Percentiles rank a stretch among this genome's conserved stretches.
Evolutionary conservation across 805 yeast genomes (phyloP).

Genomic region (Kuraishia ogatae): DNA sequence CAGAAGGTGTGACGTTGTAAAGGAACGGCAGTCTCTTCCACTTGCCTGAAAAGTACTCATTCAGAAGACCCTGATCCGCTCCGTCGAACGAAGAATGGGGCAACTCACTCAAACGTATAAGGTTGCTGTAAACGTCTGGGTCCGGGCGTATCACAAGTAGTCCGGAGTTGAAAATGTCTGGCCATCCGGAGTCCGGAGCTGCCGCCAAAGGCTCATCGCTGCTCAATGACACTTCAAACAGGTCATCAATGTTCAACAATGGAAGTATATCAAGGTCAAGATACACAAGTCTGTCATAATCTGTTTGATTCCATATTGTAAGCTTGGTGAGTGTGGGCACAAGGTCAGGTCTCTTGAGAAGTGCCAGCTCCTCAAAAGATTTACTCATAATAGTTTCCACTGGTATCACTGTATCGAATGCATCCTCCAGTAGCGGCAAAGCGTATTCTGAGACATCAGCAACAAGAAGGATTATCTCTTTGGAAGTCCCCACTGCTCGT

Average conservation of each 20-base stretch:
- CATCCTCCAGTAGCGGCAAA: slow-evolving; percentile 4
- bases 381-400: slow-evolving; percentile 11
- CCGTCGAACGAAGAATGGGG: slow-evolving; percentile 61
- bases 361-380: background rate
- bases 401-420: slow-evolving; percentile 12
- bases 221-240: slow-evolving; percentile 15
- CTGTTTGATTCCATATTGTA: slow-evolving; percentile 37
- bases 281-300: slow-evolving; percentile 42
- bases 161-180: slow-evolving; percentile 83
- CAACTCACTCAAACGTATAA: slow-evolving; percentile 20
- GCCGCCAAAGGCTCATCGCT: slow-evolving; percentile 31
- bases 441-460: slow-evolving; percentile 11
- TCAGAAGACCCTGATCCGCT: slow-evolving; percentile 86
- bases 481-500: slow-evolving; percentile 3
- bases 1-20: slow-evolving; percentile 66
- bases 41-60: slow-evolving; percentile 50
- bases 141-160: slow-evolving; percentile 55
- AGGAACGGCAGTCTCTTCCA: slow-evolving; percentile 62
- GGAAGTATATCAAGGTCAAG: slow-evolving; percentile 62
- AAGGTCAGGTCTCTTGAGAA: slow-evolving; percentile 19
- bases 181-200: slow-evolving; percentile 84
- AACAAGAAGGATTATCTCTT: slow-evolving; percentile 2
- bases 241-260: slow-evolving; percentile 20
- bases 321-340: slow-evolving; percentile 42
- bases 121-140: slow-evolving; percentile 26